Percentiles rank a stretch among this genome's conserved stretches.
phyloP scores from a whole-genome alignment of 2,329 filamentous ascomycete genomes.

The Colletotrichum sansevieriae region DNA sequence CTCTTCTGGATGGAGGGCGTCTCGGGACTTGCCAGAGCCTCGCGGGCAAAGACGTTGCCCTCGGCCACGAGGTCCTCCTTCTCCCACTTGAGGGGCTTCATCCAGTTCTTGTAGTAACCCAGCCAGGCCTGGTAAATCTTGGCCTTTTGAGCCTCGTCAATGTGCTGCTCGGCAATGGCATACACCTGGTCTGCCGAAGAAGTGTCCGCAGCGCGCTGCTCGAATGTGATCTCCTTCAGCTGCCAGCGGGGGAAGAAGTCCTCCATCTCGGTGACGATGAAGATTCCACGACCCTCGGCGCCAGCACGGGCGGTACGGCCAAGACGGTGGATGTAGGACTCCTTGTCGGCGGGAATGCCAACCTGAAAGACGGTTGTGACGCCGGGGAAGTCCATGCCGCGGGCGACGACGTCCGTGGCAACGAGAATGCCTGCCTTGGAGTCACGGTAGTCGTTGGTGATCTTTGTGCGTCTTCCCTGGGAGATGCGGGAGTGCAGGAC shows the following conservation, averaged over 20 bases:
- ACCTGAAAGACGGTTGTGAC: slow-evolving; percentile 76
- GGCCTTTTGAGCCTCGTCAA: slow-evolving; percentile 60
- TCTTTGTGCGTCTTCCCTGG: slow-evolving; percentile 63
- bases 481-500: slow-evolving; percentile 65
- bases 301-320: slow-evolving; percentile 76
- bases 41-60: slow-evolving; percentile 63
- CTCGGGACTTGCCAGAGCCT: slow-evolving; percentile 61
- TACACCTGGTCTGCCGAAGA: slow-evolving; percentile 54
- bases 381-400: slow-evolving; percentile 80
- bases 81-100: slow-evolving; percentile 59
- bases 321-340: slow-evolving; percentile 77
- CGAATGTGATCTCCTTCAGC: slow-evolving; percentile 67
- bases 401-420: slow-evolving; percentile 78
- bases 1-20: slow-evolving; percentile 61
- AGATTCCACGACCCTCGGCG: slow-evolving; percentile 72
- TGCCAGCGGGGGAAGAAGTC: slow-evolving; percentile 62
- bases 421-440: slow-evolving; percentile 68
- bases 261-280: slow-evolving; percentile 68
- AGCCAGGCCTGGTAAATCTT: slow-evolving; percentile 70
- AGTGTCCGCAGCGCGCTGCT: slow-evolving; percentile 60
- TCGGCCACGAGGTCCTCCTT: slow-evolving; percentile 61
- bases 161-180: slow-evolving; percentile 52
- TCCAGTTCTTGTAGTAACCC: slow-evolving; percentile 66
- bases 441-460: slow-evolving; percentile 74
- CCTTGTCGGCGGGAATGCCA: slow-evolving; percentile 69